Base-by-base conservation (phyloP, 257 asterid genomes). In the Striga asiatica region DNA sequence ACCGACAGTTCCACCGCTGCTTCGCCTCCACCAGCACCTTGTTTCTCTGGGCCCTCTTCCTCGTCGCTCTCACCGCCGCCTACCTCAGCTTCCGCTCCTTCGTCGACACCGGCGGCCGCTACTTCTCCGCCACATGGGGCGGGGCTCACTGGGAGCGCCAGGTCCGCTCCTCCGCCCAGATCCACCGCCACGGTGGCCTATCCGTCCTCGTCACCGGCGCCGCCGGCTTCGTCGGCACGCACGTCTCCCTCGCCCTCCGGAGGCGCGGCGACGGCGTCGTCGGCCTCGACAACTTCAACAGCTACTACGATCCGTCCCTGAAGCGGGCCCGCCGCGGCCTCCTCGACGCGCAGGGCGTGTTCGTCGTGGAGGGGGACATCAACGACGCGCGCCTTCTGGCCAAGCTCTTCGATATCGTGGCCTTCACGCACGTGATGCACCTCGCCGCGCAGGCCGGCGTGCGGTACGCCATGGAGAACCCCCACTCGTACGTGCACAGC, bases 21-120 rank as follows among this genome's bases (percentile, higher is more conserved):
- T 81, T 84, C 75, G 81, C 94, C n/a, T 87, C 96, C 21, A 87
- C 96, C 4, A 81, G 94, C 46, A 87, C 94, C 2, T 76, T 84
- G 82, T 87, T 87, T 61, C 39, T 87, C 3, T 87, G 94, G 94
- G 94, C 96, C 0, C 81, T 87, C 2, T 81, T 84, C 68, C 59
- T 87, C 48, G 69, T 87, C 32, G 89, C 89, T 12, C 18, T 81
- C 5, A 84, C 96, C 31, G 96, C 94, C 14, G 75, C 89, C 24
- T 87, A 84, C 34, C 39, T 83, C 62, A 72, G 93, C 56, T 81
- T 87, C 75, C 92, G 76, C 12, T 81, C 96, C 1, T 81, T 78
- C 38, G 70, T 79, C 39, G 81, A 75, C 60, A 67, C 92, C 74
- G 77, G 92, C 11, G 58, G 76, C 66, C 60, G 73, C 20, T 78